Evolutionary conservation across 2,329 filamentous ascomycete genomes (phyloP).

Genomic region (Falciphora oryzae): DNA sequence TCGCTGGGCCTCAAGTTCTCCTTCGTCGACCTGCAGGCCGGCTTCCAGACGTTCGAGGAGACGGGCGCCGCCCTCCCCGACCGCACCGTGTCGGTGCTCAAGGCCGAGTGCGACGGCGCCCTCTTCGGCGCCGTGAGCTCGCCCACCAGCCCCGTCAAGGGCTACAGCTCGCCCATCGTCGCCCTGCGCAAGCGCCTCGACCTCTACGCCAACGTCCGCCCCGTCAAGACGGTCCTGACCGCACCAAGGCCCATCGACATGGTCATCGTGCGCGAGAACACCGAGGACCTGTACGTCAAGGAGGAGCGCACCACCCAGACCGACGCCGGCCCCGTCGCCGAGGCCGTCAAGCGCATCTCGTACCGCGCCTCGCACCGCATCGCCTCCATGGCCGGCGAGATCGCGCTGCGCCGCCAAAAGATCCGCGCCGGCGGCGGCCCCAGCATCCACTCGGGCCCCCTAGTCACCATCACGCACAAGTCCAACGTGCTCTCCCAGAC

Average conservation of each 20-base stretch:
- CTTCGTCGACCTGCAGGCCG: conserved; percentile 88
- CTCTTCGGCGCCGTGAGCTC: conserved; percentile 96
- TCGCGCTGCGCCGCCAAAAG: conserved; percentile 80
- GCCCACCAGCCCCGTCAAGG: conserved; percentile 80
- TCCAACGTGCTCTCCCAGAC: conserved; percentile 95
- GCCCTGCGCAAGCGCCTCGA: conserved; percentile 91
- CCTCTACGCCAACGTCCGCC: conserved; percentile 95
- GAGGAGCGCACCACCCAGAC: conserved; percentile 71
- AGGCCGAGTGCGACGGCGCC: conserved; percentile 88
- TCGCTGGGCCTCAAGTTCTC: conserved; percentile 90
- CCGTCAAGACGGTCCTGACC: conserved; percentile 76
- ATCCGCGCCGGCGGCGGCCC: conserved; percentile 56
- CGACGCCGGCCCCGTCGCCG: conserved; percentile 77
- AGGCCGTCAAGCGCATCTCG: conserved; percentile 96
- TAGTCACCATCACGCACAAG: conserved; percentile 98
- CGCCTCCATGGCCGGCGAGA: conserved; percentile 88
- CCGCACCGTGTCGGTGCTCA: conserved; percentile 81
- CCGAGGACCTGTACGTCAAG: conserved; percentile 97
- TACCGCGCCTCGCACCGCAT: conserved; percentile 81
- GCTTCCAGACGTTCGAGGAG: conserved; percentile 88
- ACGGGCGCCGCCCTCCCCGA: conserved; percentile 86
- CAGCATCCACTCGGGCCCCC: conserved; percentile 60
- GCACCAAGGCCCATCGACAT: conserved; percentile 74
- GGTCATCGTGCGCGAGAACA: conserved; percentile 98
- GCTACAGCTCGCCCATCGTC: conserved; percentile 95